Conservation (phyloP, 352 stramenopile genomes). For the Phytophthora tubulina region DNA sequence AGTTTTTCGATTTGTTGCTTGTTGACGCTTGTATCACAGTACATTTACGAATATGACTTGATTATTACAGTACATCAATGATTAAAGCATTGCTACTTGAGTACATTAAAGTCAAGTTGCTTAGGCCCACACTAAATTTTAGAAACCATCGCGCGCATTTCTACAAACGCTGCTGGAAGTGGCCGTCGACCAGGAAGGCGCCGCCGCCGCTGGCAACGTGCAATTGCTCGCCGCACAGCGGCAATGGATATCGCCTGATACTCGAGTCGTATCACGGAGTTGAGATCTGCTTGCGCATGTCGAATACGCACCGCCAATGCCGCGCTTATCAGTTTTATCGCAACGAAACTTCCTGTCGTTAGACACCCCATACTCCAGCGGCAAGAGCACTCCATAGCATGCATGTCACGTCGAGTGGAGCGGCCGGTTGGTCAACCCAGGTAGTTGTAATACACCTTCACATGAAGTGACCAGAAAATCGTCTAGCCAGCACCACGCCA, state of each 20-base stretch:
- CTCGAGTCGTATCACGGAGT: constrained; percentile 25
- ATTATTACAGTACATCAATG: too few species aligned
- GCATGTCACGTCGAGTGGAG: too few species aligned
- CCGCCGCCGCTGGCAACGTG: not conserved
- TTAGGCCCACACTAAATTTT: too few species aligned
- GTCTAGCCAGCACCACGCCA: not conserved
- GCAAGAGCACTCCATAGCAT: constrained; percentile 11
- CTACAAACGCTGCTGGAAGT: not conserved
- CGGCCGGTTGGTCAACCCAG: not conserved
- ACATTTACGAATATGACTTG: too few species aligned
- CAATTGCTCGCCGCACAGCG: not conserved
- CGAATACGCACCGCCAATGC: not conserved
- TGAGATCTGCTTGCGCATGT: constrained; percentile 14
- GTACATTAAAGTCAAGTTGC: too few species aligned
- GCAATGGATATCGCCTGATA: constrained; percentile 11
- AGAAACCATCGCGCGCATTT: not conserved
- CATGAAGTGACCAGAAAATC: constrained; percentile 11
- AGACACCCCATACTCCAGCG: constrained; percentile 7
- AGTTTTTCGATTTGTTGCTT: too few species aligned
- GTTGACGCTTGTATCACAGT: too few species aligned
- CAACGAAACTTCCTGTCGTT: constrained; percentile 28
- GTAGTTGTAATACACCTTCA: not conserved
- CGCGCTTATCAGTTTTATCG: not conserved
- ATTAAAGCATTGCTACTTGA: too few species aligned
- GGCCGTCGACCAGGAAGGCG: not conserved